phyloP scores from a whole-genome alignment of 345 rosid genomes.

The Gossypium thurberi region DNA sequence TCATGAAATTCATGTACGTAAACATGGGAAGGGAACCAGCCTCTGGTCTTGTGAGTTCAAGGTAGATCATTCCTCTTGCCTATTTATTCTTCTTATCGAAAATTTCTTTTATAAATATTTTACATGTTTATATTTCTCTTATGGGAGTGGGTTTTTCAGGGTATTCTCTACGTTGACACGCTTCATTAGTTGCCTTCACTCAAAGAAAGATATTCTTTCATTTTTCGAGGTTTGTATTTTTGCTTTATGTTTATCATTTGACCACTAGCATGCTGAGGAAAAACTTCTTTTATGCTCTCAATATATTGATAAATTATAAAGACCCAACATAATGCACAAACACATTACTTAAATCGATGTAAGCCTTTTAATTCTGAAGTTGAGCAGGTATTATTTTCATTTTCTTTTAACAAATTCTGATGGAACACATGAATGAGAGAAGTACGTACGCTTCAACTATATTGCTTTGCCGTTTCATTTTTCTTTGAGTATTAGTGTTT shows the following conservation, averaged over 20 bases:
- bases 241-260: background rate
- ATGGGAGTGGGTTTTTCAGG: slow-evolving; percentile 23
- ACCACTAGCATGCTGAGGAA: background rate
- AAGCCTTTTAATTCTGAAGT: background rate
- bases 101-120: background rate
- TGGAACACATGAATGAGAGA: background rate
- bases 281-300: background rate
- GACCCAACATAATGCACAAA: background rate
- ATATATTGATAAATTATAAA: background rate
- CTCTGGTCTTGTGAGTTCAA: slow-evolving; percentile 20
- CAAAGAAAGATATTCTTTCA: slow-evolving; percentile 31
- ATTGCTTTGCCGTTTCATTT: background rate
- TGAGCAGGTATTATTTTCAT: background rate
- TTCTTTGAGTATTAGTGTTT: background rate
- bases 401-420: background rate
- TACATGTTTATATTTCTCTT: slow-evolving; percentile 6
- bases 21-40: slow-evolving; percentile 14
- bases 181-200: slow-evolving; percentile 27
- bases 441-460: background rate
- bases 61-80: slow-evolving; percentile 20
- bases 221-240: slow-evolving; percentile 33
- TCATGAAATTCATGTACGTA: slow-evolving; percentile 31
- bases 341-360: background rate
- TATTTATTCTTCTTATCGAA: slow-evolving; percentile 1
- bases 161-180: slow-evolving; percentile 33